These are phyloP conservation scores for Avena atlantica DNA, from an alignment of 176 grass and related monocot genomes.

Conservation along the genomic window DNA sequence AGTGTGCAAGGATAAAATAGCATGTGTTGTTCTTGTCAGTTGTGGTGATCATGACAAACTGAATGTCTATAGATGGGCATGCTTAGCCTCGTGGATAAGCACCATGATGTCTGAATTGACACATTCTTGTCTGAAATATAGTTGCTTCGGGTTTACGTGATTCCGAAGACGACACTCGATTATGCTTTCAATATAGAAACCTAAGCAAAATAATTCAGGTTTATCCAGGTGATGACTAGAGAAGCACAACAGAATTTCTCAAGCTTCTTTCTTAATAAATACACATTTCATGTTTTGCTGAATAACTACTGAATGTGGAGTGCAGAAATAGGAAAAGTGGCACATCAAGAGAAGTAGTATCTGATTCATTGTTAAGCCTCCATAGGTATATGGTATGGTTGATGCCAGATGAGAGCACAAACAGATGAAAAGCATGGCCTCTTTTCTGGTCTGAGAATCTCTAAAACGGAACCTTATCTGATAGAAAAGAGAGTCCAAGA, in stretches of 20 bases:
- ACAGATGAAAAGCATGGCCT: constrained; percentile 49
- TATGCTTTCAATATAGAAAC: background rate
- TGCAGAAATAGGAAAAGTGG: background rate
- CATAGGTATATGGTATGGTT: constrained; percentile 21
- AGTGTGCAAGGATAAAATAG: constrained; percentile 12
- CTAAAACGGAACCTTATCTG: constrained; percentile 59
- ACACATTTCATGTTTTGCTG: background rate
- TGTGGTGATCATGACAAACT: constrained; percentile 30
- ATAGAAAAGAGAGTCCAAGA: constrained; percentile 48
- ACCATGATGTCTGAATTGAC: constrained; percentile 34
- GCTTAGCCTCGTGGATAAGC: constrained; percentile 35
- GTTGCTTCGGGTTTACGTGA: constrained; percentile 18
- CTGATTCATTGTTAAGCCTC: constrained; percentile 33
- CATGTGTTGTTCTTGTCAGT: constrained; percentile 30
- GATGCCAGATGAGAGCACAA: constrained; percentile 40
- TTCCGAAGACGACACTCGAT: constrained; percentile 1
- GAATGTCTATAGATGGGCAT: constrained; percentile 13
- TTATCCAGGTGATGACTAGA: constrained; percentile 42
- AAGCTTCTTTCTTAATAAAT: background rate
- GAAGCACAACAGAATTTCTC: background rate
- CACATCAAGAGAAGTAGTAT: constrained; percentile 42
- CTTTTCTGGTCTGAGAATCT: constrained; percentile 54
- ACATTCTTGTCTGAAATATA: constrained; percentile 14
- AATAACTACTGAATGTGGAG: constrained; percentile 10
- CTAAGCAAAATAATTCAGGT: constrained; percentile 15